phyloP scores from a whole-genome alignment of 192 early-diverging fungal species.

The Backusella mclennaniae region DNA sequence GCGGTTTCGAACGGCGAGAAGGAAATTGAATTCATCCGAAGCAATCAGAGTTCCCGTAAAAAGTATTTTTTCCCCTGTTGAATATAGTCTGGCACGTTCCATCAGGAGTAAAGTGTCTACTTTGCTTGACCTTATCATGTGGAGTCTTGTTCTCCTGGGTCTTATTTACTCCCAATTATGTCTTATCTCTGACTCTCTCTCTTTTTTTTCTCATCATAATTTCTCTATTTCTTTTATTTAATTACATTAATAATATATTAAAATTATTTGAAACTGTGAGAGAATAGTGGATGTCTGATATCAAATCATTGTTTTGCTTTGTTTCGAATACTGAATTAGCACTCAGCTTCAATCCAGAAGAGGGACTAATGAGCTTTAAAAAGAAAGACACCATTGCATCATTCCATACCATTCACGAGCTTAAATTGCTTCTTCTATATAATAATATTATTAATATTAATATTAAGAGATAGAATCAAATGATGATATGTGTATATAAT shows the following conservation, averaged over 20 bases:
- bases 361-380: background rate
- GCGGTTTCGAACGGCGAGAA: background rate
- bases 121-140: background rate
- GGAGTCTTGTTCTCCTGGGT: background rate
- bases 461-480: background rate
- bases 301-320: background rate
- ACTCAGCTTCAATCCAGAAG: background rate
- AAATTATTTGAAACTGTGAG: background rate
- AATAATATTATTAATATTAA: background rate
- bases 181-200: background rate
- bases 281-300: background rate
- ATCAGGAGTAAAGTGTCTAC: background rate
- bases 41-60: conserved; percentile 3
- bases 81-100: background rate
- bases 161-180: background rate
- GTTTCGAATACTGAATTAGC: background rate
- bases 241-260: background rate
- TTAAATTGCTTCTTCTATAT: background rate
- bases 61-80: background rate
- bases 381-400: background rate
- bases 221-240: too few relatives aligned
- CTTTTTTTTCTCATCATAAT: background rate
- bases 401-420: background rate
- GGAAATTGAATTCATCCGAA: conserved; percentile 2
- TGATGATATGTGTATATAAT: background rate